phyloP scores from a whole-genome alignment of 2,329 filamentous ascomycete species.

The Herpomyces periplanetae region DNA sequence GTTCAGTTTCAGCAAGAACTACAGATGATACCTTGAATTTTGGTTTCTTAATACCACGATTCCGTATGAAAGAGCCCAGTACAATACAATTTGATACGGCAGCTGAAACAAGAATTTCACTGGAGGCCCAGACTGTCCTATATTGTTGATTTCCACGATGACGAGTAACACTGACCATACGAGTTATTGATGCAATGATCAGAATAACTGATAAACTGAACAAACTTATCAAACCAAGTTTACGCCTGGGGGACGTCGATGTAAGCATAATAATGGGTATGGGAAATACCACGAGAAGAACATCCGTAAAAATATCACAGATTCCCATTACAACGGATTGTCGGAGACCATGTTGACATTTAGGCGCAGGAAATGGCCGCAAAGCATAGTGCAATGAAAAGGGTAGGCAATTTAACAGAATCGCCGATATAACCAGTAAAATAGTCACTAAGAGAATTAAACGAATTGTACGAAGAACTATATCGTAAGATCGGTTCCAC shows the following conservation, averaged over 20 bases:
- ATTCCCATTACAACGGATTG: conserved; percentile 67
- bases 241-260: conserved; percentile 32
- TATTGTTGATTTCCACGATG: conserved; percentile 37
- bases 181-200: conserved; percentile 36
- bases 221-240: conserved; percentile 33
- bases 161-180: conserved; percentile 35
- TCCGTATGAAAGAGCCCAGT: conserved; percentile 62
- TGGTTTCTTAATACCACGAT: conserved; percentile 48
- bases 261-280: conserved; percentile 53
- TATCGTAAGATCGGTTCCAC: conserved; percentile 37
- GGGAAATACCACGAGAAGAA: conserved; percentile 53
- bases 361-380: conserved; percentile 41
- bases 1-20: too few species aligned
- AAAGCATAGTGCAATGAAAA: conserved; percentile 40
- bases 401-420: conserved; percentile 43
- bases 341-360: conserved; percentile 35
- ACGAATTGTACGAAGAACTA: conserved; percentile 27
- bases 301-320: conserved; percentile 54
- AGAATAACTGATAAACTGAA: conserved; percentile 54
- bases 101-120: conserved; percentile 62
- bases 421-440: conserved; percentile 35
- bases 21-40: too few species aligned
- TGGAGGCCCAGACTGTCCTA: conserved; percentile 50
- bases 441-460: conserved; percentile 42
- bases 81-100: conserved; percentile 58